Evolutionary conservation across 2,329 filamentous ascomycete genomes (phyloP), one percentile per base, ranked within the genome.

Genomic region (Zopfia rhizophila): DNA sequence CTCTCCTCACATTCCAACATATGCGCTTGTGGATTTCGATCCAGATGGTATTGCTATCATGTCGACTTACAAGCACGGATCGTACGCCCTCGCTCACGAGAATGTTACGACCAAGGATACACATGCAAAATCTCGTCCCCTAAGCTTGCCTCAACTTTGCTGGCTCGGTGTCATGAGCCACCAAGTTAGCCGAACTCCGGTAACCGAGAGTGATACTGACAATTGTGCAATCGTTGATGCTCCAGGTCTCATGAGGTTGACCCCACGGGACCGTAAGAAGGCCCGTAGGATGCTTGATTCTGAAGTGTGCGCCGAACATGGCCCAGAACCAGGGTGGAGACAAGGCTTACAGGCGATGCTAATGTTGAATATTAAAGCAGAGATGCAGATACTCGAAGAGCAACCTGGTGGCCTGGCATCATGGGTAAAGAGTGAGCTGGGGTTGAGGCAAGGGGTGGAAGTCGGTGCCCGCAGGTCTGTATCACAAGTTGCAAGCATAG

Each of bases 31-130:
- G 2, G 90, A 95, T 60, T 89, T 83, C 48, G 90, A 94, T 56
- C 89, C 89, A 0, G 83, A 93, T 52, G 90, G 90, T 0, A 70
- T 93, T 19, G 82, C 81, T 3, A 94, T 95, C 28, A 75, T 90
- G 54, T 82, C 82, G 4, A 90, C 85, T 12, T 94, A 92, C 73
- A 87, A 85, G 52, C 75, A 85, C 50, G 88, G 88, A 5, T 90
- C 88, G n/a, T 75, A 73, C 11, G 75, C 77, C 6, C 74, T 89
- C 1, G 72, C 78, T 0, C 85, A 90, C 56, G 86, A 90, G 62
- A 73, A 75, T 44, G 66, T 68, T 3, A 68, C 76, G 23, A 65
- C 78, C 1, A 73, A 72, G 16, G 56, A 51, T 29, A 53, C 54
- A 49, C 38, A 51, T 14, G 50, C 55, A 25, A 12, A 10, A 43